Base-by-base conservation (phyloP, 2,329 filamentous ascomycete genomes). In the Fusarium temperatum region DNA sequence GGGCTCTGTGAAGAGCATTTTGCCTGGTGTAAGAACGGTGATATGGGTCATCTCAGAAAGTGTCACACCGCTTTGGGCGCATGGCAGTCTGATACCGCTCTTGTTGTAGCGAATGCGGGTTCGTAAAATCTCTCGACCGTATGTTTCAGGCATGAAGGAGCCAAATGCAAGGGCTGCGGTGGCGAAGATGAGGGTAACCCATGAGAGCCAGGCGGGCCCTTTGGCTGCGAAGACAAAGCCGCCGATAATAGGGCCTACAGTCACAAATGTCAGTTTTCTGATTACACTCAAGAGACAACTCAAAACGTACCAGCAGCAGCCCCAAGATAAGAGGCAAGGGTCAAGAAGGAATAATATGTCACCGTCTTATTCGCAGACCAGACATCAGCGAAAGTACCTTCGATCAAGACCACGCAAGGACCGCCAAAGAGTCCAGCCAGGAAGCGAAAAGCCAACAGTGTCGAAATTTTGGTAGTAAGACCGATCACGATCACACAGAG, bases 131-230 rank as follows among this genome's bases (percentile, higher is more conserved):
- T 63, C 36, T 17, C 58, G 57, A 2, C 24, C 22, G 39, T 65
- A 53, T 18, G 62, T 65, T 6, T 65, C 62, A 1, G 62, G 62
- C 62, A 65, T 63, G 32, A 63, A 65, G 8, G 45, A 63, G 6
- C 45, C 45, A 12, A 65, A 65, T 10, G 62, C 62, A 17, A 63
- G 36, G 17, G 57, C 32, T 28, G 36, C 30, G 13, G 39, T 53
- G 3, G 38, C 62, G 22, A 65, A 54, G 6, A 65, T 42, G 36
- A 63, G 57, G 3, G 57, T 42, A 17, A 41, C 45, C 62, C 57
- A 63, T 1, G 57, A 65, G 8, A 53, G 57, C 62, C 62, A 65
- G 8, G 62, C 62, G 4, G 62, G 45, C 1, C 45, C 62, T 14
- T 41, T 53, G 3, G 45, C 39, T 14, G 45, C 45, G 2, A 65